Evolutionary conservation across 2,329 filamentous ascomycete genomes (phyloP).

Genomic region (Paecilomyces fulvus): DNA sequence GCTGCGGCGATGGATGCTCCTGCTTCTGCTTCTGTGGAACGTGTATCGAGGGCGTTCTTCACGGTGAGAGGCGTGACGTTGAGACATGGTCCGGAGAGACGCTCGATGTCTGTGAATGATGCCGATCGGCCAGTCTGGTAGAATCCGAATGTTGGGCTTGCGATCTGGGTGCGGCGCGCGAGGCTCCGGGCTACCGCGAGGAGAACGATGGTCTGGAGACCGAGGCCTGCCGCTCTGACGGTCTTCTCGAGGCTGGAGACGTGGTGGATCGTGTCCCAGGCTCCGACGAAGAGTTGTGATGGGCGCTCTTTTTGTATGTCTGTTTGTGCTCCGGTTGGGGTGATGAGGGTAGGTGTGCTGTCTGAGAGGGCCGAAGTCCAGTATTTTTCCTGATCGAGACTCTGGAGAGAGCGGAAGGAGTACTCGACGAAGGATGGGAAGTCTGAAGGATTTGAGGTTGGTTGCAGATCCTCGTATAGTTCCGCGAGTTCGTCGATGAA

Average conservation of each 20-base stretch:
- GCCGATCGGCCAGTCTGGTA: slow-evolving; percentile 25
- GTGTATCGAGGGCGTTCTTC: slow-evolving; percentile 2
- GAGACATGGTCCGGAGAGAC: slow-evolving; percentile 20
- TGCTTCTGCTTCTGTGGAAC: neutral
- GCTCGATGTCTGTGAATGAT: slow-evolving; percentile 16
- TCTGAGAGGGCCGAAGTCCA: slow-evolving; percentile 14
- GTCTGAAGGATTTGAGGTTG: slow-evolving; percentile 9
- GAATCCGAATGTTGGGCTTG: slow-evolving; percentile 19
- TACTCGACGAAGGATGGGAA: slow-evolving; percentile 17
- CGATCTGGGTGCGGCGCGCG: slow-evolving; percentile 10
- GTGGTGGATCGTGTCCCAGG: slow-evolving; percentile 15
- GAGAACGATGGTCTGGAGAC: slow-evolving; percentile 21
- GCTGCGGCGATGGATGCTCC: slow-evolving; percentile 6
- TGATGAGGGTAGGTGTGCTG: slow-evolving; percentile 13
- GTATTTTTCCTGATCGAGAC: slow-evolving; percentile 12
- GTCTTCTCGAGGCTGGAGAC: slow-evolving; percentile 13
- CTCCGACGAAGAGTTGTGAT: slow-evolving; percentile 13
- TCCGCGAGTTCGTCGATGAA: slow-evolving; percentile 21
- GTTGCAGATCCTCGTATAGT: slow-evolving; percentile 14
- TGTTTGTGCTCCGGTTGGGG: neutral
- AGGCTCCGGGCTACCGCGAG: slow-evolving; percentile 20
- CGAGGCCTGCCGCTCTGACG: slow-evolving; percentile 11
- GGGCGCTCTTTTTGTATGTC: neutral
- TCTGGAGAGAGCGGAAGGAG: slow-evolving; percentile 12
- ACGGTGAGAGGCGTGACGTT: slow-evolving; percentile 22